Conservation (phyloP, 2,329 filamentous ascomycete species). For the Curvularia eragrostidis region DNA sequence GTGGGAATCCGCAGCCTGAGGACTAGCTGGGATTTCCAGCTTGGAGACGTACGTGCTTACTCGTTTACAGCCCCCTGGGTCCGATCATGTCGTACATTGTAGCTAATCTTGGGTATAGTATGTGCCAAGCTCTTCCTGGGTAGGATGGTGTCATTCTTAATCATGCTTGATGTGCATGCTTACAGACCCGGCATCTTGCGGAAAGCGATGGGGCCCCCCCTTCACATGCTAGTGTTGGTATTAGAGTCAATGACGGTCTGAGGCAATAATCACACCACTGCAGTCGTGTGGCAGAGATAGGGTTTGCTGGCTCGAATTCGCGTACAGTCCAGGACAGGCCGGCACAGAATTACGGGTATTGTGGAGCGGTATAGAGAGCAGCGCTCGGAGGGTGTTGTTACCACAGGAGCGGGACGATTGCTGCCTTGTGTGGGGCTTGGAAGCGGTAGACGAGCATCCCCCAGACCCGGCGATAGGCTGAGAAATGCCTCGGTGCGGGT, state of each 20-base stretch:
- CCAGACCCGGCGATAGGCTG: constrained; percentile 11
- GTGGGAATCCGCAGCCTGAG: neutral
- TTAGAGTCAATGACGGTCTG: neutral
- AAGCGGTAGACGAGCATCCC: constrained; percentile 23
- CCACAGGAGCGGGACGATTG: constrained; percentile 22
- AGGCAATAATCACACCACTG: constrained; percentile 6
- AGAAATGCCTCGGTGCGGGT: constrained; percentile 15
- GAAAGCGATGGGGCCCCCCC: neutral
- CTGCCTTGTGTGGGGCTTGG: constrained; percentile 24
- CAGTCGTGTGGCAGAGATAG: constrained; percentile 19
- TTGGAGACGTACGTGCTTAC: neutral
- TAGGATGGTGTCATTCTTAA: constrained; percentile 1
- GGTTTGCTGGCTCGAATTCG: constrained; percentile 24
- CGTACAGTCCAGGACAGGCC: constrained; percentile 19
- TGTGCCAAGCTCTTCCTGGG: neutral
- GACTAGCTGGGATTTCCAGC: neutral
- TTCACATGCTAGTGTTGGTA: neutral
- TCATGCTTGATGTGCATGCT: constrained; percentile 5
- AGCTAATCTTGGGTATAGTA: neutral
- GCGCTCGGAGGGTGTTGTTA: constrained; percentile 23
- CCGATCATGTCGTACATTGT: neutral
- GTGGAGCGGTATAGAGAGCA: constrained; percentile 7
- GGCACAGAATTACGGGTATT: constrained; percentile 7
- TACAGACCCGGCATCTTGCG: neutral
- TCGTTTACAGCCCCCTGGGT: neutral